These are phyloP conservation scores for Usnea hakonensis DNA, from an alignment of 495 filamentous ascomycete genomes.

Conservation along the genomic window DNA sequence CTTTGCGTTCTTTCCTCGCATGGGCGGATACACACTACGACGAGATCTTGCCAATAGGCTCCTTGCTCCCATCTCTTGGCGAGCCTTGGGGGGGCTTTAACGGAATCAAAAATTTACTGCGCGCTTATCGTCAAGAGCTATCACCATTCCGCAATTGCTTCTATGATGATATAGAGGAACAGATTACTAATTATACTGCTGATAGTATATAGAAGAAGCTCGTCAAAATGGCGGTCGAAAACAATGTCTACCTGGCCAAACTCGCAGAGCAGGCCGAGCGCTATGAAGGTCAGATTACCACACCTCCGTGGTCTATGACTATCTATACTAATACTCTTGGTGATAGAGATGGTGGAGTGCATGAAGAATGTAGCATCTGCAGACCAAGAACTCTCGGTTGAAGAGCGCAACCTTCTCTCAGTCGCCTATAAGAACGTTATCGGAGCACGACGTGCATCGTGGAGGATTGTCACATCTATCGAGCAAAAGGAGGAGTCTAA, in stretches of 20 bases:
- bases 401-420: conserved; percentile 98
- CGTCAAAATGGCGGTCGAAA: conserved; percentile 83
- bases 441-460: conserved; percentile 95
- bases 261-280: conserved; percentile 99
- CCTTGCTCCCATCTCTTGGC: neutral
- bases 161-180: neutral
- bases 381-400: conserved; percentile 94
- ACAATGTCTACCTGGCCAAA: conserved; percentile 99
- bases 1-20: neutral
- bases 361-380: conserved; percentile 98
- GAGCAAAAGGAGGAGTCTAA: conserved; percentile 99
- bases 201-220: neutral
- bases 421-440: conserved; percentile 99
- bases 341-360: conserved; percentile 98
- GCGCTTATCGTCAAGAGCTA: neutral
- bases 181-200: neutral
- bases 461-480: conserved; percentile 99
- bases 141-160: neutral
- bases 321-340: neutral
- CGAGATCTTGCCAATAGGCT: neutral
- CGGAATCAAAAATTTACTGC: neutral
- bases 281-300: conserved; percentile 78
- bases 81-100: neutral
- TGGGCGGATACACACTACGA: neutral
- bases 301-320: neutral